Percentiles rank a stretch among this genome's conserved stretches.
These are phyloP conservation scores for Aspergillus thermomutatus DNA, from an alignment of 2,329 filamentous ascomycete species.

Conservation along the genomic window DNA sequence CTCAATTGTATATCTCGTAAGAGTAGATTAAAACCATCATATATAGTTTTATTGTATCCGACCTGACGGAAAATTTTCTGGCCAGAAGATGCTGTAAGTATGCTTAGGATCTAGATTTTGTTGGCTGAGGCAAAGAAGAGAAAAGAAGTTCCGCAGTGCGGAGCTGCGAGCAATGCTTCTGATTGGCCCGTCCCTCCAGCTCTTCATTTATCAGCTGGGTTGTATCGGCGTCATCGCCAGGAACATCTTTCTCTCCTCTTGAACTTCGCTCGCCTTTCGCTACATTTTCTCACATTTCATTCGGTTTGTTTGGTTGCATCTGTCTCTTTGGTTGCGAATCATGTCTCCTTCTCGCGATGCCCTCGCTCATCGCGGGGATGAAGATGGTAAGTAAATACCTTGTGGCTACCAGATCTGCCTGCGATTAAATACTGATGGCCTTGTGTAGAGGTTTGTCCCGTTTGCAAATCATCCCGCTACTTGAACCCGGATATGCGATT, in stretches of 20 bases:
- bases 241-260: neutral
- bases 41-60: neutral
- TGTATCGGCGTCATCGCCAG: neutral
- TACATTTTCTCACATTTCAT: neutral
- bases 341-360: conserved; percentile 34
- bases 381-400: conserved; percentile 35
- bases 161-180: conserved; percentile 9
- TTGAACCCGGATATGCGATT: conserved; percentile 92
- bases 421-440: conserved; percentile 10
- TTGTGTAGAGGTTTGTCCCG: conserved; percentile 75
- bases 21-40: neutral
- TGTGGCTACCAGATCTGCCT: neutral
- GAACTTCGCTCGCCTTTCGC: neutral
- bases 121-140: conserved; percentile 4
- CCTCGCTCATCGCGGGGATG: conserved; percentile 36
- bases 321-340: conserved; percentile 1
- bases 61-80: neutral
- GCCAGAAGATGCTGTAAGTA: neutral
- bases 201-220: conserved; percentile 8
- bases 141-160: conserved; percentile 5
- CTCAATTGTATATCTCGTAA: neutral
- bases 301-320: neutral
- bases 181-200: conserved; percentile 19
- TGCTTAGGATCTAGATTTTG: neutral
- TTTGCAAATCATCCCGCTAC: conserved; percentile 96